Evolutionary conservation across 768 basidiomycete species (phyloP).

Genomic region (Amanita exitialis): DNA sequence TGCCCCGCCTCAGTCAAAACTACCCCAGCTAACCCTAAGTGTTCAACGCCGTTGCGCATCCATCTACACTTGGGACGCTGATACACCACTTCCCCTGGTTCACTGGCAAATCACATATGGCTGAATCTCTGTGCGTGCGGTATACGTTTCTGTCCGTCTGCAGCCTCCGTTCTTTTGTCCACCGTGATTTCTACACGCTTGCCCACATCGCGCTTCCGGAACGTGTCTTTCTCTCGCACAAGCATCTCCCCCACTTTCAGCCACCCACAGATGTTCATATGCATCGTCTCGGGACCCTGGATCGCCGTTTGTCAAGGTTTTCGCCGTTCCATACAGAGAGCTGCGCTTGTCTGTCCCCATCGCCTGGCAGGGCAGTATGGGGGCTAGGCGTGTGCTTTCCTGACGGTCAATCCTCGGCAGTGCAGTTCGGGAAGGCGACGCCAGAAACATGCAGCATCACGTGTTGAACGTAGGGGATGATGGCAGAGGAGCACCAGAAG

Average conservation of each 20-base stretch:
- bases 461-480: conserved; percentile 9
- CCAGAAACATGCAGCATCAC: conserved; percentile 38
- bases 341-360: conserved; percentile 9
- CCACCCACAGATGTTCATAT: conserved; percentile 36
- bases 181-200: conserved; percentile 27
- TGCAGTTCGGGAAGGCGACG: conserved; percentile 31
- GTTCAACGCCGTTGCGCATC: conserved; percentile 22
- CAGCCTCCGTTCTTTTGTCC: conserved; percentile 13
- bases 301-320: conserved; percentile 10
- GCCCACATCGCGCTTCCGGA: conserved; percentile 42
- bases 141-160: not conserved
- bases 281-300: conserved; percentile 44
- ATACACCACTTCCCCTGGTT: conserved; percentile 12
- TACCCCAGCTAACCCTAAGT: conserved; percentile 57
- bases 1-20: conserved; percentile 38
- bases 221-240: conserved; percentile 23
- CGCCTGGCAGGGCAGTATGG: conserved; percentile 12
- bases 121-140: not conserved
- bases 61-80: conserved; percentile 19
- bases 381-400: not conserved
- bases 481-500: conserved; percentile 32
- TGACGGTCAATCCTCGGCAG: not conserved
- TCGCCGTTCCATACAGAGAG: conserved; percentile 20
- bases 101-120: not conserved
- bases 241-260: conserved; percentile 13